phyloP scores from a whole-genome alignment of 805 yeast genomes.

The Metschnikowia corniflorae region DNA sequence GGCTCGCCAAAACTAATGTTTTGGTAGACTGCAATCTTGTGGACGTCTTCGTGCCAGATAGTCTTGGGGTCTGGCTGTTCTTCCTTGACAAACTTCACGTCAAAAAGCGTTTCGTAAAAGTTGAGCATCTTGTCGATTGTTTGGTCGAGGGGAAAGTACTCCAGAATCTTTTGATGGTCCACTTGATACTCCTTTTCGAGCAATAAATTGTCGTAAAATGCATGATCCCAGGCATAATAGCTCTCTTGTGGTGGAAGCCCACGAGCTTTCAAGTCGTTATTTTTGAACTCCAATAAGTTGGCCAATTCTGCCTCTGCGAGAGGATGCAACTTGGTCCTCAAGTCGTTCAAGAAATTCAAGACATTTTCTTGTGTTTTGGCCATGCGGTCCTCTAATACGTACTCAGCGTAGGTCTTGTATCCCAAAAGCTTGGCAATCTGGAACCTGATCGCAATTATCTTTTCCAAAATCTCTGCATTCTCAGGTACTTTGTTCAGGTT shows the following conservation, averaged over 20 bases:
- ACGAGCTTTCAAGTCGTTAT: conserved; percentile 44
- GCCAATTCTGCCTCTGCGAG: conserved; percentile 55
- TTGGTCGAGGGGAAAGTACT: conserved; percentile 71
- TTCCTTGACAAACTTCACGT: conserved; percentile 60
- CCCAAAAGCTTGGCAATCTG: conserved; percentile 63
- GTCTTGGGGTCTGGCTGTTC: conserved; percentile 35
- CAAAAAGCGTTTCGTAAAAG: conserved; percentile 67
- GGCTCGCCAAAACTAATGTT: conserved; percentile 46
- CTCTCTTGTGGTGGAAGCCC: conserved; percentile 39
- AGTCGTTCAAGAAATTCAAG: conserved; percentile 56
- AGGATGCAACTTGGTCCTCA: conserved; percentile 55
- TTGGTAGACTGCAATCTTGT: conserved; percentile 68
- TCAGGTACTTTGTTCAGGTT: conserved; percentile 61
- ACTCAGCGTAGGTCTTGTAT: conserved; percentile 65
- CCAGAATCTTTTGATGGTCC: conserved; percentile 67
- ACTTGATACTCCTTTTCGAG: conserved; percentile 68
- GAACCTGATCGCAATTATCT: conserved; percentile 60
- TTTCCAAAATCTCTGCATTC: conserved; percentile 57
- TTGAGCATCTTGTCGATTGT: conserved; percentile 67
- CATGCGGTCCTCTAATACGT: conserved; percentile 73
- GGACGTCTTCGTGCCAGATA: conserved; percentile 79
- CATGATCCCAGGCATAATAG: conserved; percentile 68
- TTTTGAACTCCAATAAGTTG: conserved; percentile 49
- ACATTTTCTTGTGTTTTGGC: conserved; percentile 68
- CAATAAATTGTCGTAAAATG: conserved; percentile 61